A percentile compares a stretch with the other conserved stretches of the same genome.
Conservation (phyloP, 208 protist species). For the Crithidia sp. region DNA sequence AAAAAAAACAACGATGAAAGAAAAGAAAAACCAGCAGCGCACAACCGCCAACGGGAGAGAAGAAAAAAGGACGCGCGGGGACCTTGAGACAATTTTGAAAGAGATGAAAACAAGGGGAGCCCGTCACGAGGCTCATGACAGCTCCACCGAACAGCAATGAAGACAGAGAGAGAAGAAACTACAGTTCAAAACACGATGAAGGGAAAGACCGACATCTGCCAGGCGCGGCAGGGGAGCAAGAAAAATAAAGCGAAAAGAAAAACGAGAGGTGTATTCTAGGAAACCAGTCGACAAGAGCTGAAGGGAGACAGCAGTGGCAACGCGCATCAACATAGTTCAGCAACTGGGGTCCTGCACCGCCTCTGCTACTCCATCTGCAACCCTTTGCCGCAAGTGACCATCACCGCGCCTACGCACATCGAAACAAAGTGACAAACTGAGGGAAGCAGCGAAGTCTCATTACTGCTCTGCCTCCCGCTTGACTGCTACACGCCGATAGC, state of each 20-base stretch:
- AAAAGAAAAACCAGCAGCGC: background rate
- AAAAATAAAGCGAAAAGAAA: slow-evolving; percentile 3
- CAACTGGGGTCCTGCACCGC: no score
- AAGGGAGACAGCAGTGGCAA: no score
- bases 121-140: background rate
- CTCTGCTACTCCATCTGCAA: no score
- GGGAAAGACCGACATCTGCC: slow-evolving; percentile 9
- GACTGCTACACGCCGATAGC: no score
- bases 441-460: no score
- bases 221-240: background rate
- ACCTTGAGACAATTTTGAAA: background rate
- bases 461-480: no score
- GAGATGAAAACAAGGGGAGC: slow-evolving; percentile 6
- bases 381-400: no score
- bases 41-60: background rate
- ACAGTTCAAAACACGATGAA: background rate
- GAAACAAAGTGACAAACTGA: no score
- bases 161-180: slow-evolving; percentile 27
- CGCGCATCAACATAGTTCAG: no score
- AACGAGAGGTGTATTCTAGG: background rate
- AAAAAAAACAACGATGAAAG: slow-evolving; percentile 18
- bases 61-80: slow-evolving; percentile 4
- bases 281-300: background rate
- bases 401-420: no score
- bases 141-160: slow-evolving; percentile 1